These are phyloP conservation scores for Salvia splendens DNA, from an alignment of 257 asterid species.

Conservation along the genomic window DNA sequence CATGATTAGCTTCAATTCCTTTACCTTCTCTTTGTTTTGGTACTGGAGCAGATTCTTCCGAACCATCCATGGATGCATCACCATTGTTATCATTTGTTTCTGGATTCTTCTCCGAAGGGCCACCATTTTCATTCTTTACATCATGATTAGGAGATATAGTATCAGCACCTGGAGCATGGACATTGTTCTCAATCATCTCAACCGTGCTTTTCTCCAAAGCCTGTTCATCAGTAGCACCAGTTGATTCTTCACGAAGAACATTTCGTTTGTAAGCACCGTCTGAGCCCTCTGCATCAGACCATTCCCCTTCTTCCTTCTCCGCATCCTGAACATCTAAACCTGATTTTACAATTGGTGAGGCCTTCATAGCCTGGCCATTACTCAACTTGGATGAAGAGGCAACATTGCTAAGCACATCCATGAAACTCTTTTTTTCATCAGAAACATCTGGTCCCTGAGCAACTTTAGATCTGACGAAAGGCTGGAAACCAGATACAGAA, in stretches of 20 bases:
- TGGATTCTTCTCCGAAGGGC: slow-evolving; percentile 43
- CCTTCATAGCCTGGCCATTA: slow-evolving; percentile 46
- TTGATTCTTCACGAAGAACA: slow-evolving; percentile 43
- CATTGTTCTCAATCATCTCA: slow-evolving; percentile 43
- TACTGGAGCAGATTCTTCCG: slow-evolving; percentile 61
- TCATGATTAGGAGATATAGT: slow-evolving; percentile 40
- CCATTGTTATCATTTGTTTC: slow-evolving; percentile 65
- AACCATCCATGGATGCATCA: slow-evolving; percentile 48
- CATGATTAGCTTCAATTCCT: slow-evolving; percentile 84
- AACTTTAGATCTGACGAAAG: slow-evolving; percentile 59
- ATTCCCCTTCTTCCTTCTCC: slow-evolving; percentile 99
- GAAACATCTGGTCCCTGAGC: slow-evolving; percentile 46
- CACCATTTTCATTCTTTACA: slow-evolving; percentile 53
- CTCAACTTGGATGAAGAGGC: slow-evolving; percentile 44
- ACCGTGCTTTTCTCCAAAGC: slow-evolving; percentile 44
- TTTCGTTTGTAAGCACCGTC: slow-evolving; percentile 44
- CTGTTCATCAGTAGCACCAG: slow-evolving; percentile 46
- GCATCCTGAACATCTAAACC: slow-evolving; percentile 43
- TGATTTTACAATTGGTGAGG: slow-evolving; percentile 43
- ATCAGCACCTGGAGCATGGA: slow-evolving; percentile 35
- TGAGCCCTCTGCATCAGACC: slow-evolving; percentile 94
- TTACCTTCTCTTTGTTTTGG: slow-evolving; percentile 70
- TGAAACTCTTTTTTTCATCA: slow-evolving; percentile 40
- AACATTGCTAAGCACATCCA: slow-evolving; percentile 35
- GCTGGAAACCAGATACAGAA: slow-evolving; percentile 95